Evolutionary conservation across 495 filamentous ascomycete species (phyloP).

Genomic region (Lasiosphaeria ovina): DNA sequence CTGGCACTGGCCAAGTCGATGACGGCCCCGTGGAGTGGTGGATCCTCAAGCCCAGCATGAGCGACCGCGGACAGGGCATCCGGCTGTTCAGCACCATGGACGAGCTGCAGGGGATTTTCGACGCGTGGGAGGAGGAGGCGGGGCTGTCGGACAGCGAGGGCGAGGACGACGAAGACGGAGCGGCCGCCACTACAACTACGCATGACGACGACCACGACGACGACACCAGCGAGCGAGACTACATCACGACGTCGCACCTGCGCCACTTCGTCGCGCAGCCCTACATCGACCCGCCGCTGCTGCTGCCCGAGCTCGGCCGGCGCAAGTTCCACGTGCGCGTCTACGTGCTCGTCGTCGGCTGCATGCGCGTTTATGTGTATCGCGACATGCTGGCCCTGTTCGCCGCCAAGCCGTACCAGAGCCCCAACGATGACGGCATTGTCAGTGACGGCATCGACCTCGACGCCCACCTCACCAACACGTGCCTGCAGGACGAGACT

Average conservation of each 20-base stretch:
- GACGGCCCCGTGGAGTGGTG: slow-evolving; percentile 70
- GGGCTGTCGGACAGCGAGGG: slow-evolving; percentile 60
- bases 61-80: slow-evolving; percentile 91
- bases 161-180: slow-evolving; percentile 43
- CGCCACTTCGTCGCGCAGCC: slow-evolving; percentile 94
- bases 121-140: slow-evolving; percentile 81
- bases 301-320: slow-evolving; percentile 59
- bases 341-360: slow-evolving; percentile 79
- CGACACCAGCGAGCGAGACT: slow-evolving; percentile 16
- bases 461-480: slow-evolving; percentile 86
- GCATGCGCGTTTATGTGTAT: slow-evolving; percentile 82
- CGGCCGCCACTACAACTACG: not conserved
- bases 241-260: slow-evolving; percentile 83
- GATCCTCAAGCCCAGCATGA: slow-evolving; percentile 98
- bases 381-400: slow-evolving; percentile 89
- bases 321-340: slow-evolving; percentile 94
- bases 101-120: slow-evolving; percentile 79
- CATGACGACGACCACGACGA: slow-evolving; percentile 3
- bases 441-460: slow-evolving; percentile 47
- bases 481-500: slow-evolving; percentile 71
- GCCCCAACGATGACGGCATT: slow-evolving; percentile 25
- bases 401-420: slow-evolving; percentile 63
- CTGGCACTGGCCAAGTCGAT: slow-evolving; percentile 6
- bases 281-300: slow-evolving; percentile 89
- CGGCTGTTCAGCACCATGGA: slow-evolving; percentile 79